Evolutionary conservation across 306 rosid genomes (phyloP).

Genomic region (Prunus davidiana): DNA sequence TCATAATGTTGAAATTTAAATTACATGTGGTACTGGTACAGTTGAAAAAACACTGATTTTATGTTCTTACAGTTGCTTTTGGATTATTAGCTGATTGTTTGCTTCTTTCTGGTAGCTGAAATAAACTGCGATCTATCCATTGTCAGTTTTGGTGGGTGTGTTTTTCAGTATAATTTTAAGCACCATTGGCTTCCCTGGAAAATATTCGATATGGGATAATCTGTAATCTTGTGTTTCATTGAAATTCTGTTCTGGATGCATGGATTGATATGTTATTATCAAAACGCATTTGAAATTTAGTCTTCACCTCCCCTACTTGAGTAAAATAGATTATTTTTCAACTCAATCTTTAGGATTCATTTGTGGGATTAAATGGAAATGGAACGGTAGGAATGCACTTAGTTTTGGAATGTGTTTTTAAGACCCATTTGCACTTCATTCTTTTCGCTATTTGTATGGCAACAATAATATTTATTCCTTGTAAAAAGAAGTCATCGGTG

Average conservation of each 20-base stretch:
- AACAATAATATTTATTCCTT: neutral
- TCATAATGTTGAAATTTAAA: neutral
- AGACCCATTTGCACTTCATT: neutral
- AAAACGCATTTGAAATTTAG: neutral
- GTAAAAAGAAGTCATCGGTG: neutral
- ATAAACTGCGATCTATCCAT: neutral
- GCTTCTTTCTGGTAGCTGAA: neutral
- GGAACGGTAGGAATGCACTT: neutral
- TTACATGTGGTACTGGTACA: neutral
- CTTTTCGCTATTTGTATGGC: neutral
- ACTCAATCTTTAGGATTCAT: neutral
- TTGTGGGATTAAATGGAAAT: neutral
- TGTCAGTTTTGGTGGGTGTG: neutral
- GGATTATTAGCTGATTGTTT: neutral
- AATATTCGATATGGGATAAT: neutral
- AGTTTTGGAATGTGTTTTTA: neutral
- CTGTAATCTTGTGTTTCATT: neutral
- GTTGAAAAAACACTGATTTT: neutral
- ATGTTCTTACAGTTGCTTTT: neutral
- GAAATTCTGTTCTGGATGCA: neutral
- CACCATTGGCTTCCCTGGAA: too few species aligned
- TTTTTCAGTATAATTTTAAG: neutral
- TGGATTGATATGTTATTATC: neutral
- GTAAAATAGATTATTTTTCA: neutral
- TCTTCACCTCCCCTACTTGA: neutral